Conservation (phyloP, 768 basidiomycete genomes). For the Agaricus subrufescens region DNA sequence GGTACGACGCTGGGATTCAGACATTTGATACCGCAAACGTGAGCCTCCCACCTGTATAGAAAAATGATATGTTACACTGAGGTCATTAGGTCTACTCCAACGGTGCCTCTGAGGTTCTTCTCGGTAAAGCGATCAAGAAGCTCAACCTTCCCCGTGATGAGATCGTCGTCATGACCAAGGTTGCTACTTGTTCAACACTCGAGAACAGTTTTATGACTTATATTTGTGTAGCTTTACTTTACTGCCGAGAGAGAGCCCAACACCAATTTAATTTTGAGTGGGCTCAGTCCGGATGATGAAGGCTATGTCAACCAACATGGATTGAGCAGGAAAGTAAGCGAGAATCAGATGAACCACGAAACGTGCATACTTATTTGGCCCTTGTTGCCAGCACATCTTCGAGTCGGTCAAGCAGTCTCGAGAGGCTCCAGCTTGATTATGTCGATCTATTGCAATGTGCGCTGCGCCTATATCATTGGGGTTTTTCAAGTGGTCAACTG, state of each 20-base stretch:
- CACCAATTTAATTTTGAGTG: conserved; percentile 6
- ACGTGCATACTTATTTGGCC: not conserved
- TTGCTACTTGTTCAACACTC: conserved; percentile 12
- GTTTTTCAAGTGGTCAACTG: not conserved
- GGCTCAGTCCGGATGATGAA: conserved; percentile 24
- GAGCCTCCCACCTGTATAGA: not conserved
- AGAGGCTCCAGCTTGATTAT: conserved; percentile 71
- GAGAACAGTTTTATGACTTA: not conserved
- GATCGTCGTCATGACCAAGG: conserved; percentile 78
- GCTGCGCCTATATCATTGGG: conserved; percentile 2
- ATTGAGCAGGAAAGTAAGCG: conserved; percentile 27
- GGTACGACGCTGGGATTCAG: conserved; percentile 61
- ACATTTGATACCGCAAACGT: conserved; percentile 58
- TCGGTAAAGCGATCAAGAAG: conserved; percentile 70
- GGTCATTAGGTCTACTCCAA: conserved; percentile 53
- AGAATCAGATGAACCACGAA: not conserved
- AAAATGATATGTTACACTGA: not conserved
- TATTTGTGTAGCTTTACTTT: conserved; percentile 29
- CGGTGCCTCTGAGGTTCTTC: conserved; percentile 58
- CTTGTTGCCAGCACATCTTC: conserved; percentile 52
- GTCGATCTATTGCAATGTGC: conserved; percentile 71
- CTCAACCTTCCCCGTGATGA: conserved; percentile 65
- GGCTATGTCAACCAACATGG: conserved; percentile 57
- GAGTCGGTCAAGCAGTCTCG: conserved; percentile 58
- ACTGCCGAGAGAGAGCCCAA: conserved; percentile 23